Percentiles rank a stretch among this genome's conserved stretches.
phyloP scores from a whole-genome alignment of 1,139 yeast species.

The Nakaseomyces kungkrabaensis region DNA sequence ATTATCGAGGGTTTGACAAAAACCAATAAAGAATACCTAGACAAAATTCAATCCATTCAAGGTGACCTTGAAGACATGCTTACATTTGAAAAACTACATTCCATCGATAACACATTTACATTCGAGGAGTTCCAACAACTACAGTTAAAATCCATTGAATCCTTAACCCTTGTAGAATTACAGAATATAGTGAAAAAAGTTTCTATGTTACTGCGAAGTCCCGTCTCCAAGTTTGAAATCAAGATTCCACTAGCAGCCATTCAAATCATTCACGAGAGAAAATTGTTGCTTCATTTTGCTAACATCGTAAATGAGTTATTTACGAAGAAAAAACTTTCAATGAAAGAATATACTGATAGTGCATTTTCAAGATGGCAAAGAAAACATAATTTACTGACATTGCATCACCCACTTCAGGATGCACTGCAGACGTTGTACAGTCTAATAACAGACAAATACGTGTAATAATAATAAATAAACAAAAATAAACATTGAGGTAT shows the following conservation, averaged over 20 bases:
- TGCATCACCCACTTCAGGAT: conserved; percentile 20
- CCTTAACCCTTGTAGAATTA: conserved; percentile 12
- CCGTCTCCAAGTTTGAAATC: conserved; percentile 23
- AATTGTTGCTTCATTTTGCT: conserved; percentile 26
- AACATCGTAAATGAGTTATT: conserved; percentile 20
- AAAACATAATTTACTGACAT: conserved; percentile 12
- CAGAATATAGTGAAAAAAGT: conserved; percentile 28
- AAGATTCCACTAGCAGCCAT: conserved; percentile 26
- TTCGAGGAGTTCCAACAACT: background rate
- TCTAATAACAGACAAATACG: conserved; percentile 1
- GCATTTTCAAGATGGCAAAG: conserved; percentile 18
- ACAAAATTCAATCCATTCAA: background rate
- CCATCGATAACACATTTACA: background rate
- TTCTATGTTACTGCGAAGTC: conserved; percentile 26
- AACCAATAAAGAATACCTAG: background rate
- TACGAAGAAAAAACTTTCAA: conserved; percentile 21
- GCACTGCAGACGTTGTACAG: conserved; percentile 19
- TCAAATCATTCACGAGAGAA: conserved; percentile 23
- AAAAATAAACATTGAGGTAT: no score
- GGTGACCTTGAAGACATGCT: background rate
- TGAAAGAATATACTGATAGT: conserved; percentile 15
- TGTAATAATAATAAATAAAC: background rate
- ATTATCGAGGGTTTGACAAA: background rate
- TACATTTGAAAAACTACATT: conserved; percentile 1
- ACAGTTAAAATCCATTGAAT: conserved; percentile 1